Conservation (phyloP, 73 alveolate genomes). For the Paramecium bursaria region DNA sequence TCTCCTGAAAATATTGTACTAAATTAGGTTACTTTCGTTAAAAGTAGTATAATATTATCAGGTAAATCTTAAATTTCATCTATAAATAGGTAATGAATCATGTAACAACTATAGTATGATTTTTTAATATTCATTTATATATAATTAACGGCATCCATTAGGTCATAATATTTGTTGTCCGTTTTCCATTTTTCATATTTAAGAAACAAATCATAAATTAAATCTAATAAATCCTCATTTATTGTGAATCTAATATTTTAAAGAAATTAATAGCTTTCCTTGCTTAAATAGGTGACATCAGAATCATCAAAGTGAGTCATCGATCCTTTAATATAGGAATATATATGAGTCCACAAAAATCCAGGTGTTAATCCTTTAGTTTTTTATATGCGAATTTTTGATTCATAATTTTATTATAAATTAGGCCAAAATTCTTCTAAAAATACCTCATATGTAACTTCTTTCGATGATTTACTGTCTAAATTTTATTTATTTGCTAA, state of each 20-base stretch:
- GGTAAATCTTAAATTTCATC: constrained; percentile 85
- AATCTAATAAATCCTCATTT: constrained; percentile 44
- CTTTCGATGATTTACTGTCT: background rate
- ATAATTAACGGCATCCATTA: constrained; percentile 82
- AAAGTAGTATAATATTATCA: constrained; percentile 67
- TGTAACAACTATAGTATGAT: constrained; percentile 33
- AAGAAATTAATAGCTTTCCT: background rate
- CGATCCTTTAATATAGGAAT: constrained; percentile 81
- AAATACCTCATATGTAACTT: background rate
- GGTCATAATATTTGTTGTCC: constrained; percentile 73
- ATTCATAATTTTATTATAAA: constrained; percentile 73
- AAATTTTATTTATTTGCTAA: background rate
- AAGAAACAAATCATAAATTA: constrained; percentile 69
- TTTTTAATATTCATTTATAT: no score
- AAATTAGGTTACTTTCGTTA: constrained; percentile 57
- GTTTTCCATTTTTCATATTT: constrained; percentile 84
- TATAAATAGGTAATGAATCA: constrained; percentile 72
- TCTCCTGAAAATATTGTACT: constrained; percentile 81
- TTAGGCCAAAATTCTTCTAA: constrained; percentile 71
- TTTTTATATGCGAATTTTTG: constrained; percentile 70
- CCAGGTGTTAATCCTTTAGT: constrained; percentile 64
- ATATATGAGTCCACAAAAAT: constrained; percentile 84
- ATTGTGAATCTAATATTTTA: constrained; percentile 44
- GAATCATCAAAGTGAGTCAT: background rate
- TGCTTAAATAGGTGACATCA: background rate